Conservation (phyloP, 139 green algal genomes). For the Coelastrella sp. region DNA sequence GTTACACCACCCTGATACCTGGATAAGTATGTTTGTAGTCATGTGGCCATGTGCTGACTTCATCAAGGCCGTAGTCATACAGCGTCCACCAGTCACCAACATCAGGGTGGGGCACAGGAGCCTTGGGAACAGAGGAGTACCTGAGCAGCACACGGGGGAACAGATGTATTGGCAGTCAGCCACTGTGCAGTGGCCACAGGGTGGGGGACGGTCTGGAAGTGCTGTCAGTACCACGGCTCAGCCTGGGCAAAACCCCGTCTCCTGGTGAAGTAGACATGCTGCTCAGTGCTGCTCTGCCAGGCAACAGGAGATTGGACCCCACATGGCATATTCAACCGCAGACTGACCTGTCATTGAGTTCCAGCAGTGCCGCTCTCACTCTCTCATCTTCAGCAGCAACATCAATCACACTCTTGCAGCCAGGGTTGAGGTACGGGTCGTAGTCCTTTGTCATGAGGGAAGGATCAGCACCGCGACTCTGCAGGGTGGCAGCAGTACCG, state of each 20-base stretch:
- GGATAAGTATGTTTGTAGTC: conserved; percentile 88
- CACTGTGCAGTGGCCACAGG: neutral
- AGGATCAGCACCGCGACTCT: conserved; percentile 91
- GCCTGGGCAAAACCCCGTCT: too few species aligned
- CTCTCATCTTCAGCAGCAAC: conserved; percentile 42
- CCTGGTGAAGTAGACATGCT: too few species aligned
- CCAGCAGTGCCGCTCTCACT: conserved; percentile 57
- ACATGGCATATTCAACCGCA: too few species aligned
- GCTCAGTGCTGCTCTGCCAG: too few species aligned
- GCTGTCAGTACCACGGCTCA: too few species aligned
- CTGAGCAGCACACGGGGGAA: neutral
- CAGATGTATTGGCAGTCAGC: neutral
- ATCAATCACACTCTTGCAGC: conserved; percentile 80
- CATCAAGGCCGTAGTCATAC: conserved; percentile 93
- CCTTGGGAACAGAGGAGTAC: conserved; percentile 67
- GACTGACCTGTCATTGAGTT: conserved; percentile 78
- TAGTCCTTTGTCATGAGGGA: conserved; percentile 80
- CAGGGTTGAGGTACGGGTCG: conserved; percentile 93
- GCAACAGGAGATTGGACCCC: too few species aligned
- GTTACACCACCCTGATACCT: conserved; percentile 55
- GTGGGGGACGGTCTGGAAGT: too few species aligned
- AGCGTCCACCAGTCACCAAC: conserved; percentile 90
- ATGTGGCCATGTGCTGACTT: conserved; percentile 76
- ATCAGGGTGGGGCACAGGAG: conserved; percentile 75
- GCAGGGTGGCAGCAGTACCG: conserved; percentile 12